phyloP scores from a whole-genome alignment of 192 early-diverging fungal species.

The Dispira parvispora region DNA sequence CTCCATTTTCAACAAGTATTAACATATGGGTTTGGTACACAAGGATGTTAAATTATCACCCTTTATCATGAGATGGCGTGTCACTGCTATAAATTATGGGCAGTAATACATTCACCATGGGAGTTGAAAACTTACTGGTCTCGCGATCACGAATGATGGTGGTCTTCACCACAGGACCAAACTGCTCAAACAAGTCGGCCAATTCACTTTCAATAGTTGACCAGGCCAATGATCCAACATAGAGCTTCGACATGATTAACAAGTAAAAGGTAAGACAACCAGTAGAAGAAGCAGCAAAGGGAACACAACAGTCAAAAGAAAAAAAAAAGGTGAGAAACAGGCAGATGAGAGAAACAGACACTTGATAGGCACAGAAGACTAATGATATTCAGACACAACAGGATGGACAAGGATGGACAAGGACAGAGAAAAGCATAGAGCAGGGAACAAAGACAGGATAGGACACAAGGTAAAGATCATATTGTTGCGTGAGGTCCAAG shows the following conservation, averaged over 20 bases:
- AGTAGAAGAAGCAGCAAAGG: neutral
- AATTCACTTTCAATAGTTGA: slow-evolving; percentile 42
- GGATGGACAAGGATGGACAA: too few species aligned
- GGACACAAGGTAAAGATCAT: too few species aligned
- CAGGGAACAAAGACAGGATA: too few species aligned
- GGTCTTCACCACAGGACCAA: slow-evolving; percentile 43
- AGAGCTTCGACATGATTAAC: slow-evolving; percentile 20
- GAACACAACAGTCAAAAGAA: slow-evolving; percentile 6
- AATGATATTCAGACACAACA: too few species aligned
- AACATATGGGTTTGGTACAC: neutral
- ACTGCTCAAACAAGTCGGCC: slow-evolving; percentile 33
- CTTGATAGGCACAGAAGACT: too few species aligned
- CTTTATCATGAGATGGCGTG: neutral
- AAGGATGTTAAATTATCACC: neutral
- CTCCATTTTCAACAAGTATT: neutral
- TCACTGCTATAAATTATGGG: neutral
- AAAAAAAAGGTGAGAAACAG: neutral
- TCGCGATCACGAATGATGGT: slow-evolving; percentile 55
- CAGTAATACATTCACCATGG: neutral
- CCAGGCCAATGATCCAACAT: slow-evolving; percentile 53
- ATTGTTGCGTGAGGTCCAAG: too few species aligned
- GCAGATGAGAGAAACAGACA: neutral
- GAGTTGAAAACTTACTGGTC: slow-evolving; percentile 36
- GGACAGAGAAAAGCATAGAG: too few species aligned
- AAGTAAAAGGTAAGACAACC: too few species aligned